phyloP scores from a whole-genome alignment of 2,329 filamentous ascomycete species.

The Sclerotinia subarctica region DNA sequence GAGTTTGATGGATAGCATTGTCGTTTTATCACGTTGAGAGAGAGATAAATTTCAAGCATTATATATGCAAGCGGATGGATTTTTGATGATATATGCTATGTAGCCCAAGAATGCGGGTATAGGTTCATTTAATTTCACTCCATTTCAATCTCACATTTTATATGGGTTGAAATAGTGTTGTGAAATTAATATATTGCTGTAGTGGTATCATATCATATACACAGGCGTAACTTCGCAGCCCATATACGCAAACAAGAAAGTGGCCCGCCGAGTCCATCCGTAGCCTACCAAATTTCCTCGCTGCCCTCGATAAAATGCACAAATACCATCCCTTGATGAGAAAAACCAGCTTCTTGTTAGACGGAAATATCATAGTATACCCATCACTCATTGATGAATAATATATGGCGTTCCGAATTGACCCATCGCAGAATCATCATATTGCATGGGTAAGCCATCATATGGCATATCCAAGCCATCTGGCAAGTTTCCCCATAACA shows the following conservation, averaged over 20 bases:
- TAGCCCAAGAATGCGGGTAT: background rate
- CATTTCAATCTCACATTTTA: background rate
- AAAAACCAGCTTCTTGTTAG: background rate
- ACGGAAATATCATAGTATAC: background rate
- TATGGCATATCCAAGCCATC: slow-evolving; percentile 40
- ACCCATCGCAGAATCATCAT: slow-evolving; percentile 6
- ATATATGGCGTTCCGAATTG: slow-evolving; percentile 9
- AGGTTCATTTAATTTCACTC: background rate
- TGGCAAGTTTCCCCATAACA: slow-evolving; percentile 50
- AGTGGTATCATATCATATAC: slow-evolving; percentile 10
- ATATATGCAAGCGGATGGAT: background rate
- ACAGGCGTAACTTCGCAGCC: background rate
- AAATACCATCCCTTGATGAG: background rate
- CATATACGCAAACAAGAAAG: background rate
- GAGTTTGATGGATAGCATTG: background rate
- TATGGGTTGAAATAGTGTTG: background rate
- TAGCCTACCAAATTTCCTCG: background rate
- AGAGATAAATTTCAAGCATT: background rate
- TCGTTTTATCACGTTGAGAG: background rate
- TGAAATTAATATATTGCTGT: background rate
- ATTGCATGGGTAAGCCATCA: slow-evolving; percentile 31
- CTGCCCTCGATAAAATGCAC: background rate
- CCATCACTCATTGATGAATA: slow-evolving; percentile 10
- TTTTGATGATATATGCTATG: background rate
- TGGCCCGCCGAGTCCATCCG: background rate